Percentiles rank a stretch among this genome's conserved stretches.
Evolutionary conservation across 371 early-diverging fungal species (phyloP).

Genomic region (Mortierella sp.): DNA sequence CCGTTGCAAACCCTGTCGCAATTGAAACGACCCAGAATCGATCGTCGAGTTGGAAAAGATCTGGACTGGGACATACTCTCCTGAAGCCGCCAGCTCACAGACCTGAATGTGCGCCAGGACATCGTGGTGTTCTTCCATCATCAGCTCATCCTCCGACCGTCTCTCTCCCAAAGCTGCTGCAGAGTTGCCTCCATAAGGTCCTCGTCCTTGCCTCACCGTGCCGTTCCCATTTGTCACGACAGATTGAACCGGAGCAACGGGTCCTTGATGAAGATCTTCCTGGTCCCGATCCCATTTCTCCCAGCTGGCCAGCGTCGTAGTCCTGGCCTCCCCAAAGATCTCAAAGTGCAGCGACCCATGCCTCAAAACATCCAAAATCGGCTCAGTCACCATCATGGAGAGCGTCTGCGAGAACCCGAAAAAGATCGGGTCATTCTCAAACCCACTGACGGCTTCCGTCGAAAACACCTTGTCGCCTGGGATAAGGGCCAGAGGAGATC

Average conservation of each 20-base stretch:
- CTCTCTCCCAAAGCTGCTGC: constrained; percentile 61
- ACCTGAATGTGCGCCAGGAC: constrained; percentile 79
- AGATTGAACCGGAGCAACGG: constrained; percentile 12
- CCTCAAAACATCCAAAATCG: constrained; percentile 60
- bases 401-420: constrained; percentile 77
- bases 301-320: constrained; percentile 63
- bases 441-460: constrained; percentile 75
- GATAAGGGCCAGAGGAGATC: constrained; percentile 18
- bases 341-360: constrained; percentile 68
- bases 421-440: constrained; percentile 65
- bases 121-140: constrained; percentile 81
- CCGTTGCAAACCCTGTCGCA: constrained; percentile 91
- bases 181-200: constrained; percentile 20
- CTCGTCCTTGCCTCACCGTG: constrained; percentile 11
- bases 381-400: constrained; percentile 61
- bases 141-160: constrained; percentile 77
- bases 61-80: constrained; percentile 84
- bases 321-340: constrained; percentile 73
- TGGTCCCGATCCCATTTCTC: constrained; percentile 73
- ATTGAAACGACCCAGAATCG: constrained; percentile 76
- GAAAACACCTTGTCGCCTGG: constrained; percentile 72
- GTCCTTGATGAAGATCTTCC: constrained; percentile 31
- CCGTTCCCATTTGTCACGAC: constrained; percentile 6
- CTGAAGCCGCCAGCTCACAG: constrained; percentile 75
- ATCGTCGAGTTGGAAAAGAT: constrained; percentile 67